Conservation (phyloP, 2,329 filamentous ascomycete species). For the Colletotrichum karsti region DNA sequence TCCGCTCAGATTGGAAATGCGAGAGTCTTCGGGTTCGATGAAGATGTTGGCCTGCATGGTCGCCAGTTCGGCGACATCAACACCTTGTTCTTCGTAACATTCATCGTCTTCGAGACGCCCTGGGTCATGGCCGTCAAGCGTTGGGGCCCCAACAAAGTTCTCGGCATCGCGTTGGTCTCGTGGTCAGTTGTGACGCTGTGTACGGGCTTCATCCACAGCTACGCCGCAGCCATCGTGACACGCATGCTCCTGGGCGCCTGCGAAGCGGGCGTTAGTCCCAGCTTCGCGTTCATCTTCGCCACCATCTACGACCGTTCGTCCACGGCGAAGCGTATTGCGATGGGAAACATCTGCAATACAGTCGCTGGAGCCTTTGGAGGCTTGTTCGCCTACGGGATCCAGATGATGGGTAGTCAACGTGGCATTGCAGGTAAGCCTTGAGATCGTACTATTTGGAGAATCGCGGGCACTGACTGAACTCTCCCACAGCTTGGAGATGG, state of each 20-base stretch:
- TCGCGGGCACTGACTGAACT: too few relatives aligned
- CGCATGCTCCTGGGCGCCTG: constrained; percentile 44
- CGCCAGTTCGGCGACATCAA: constrained; percentile 42
- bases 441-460: too few relatives aligned
- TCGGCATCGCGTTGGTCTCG: constrained; percentile 40
- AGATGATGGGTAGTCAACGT: constrained; percentile 51
- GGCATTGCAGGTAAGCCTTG: constrained; percentile 39
- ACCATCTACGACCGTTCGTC: constrained; percentile 43
- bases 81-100: constrained; percentile 34
- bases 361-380: constrained; percentile 41
- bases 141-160: constrained; percentile 34
- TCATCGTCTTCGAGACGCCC: constrained; percentile 40
- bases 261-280: constrained; percentile 43
- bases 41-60: constrained; percentile 38
- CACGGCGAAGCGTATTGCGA: constrained; percentile 40
- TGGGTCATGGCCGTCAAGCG: constrained; percentile 43
- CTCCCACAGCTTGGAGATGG: constrained; percentile 53
- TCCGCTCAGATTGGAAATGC: constrained; percentile 37
- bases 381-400: constrained; percentile 38
- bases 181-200: constrained; percentile 43
- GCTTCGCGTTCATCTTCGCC: constrained; percentile 41
- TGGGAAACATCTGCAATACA: constrained; percentile 40
- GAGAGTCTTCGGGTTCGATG: constrained; percentile 41
- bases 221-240: constrained; percentile 34
- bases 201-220: constrained; percentile 40